Base-by-base conservation (phyloP, 768 basidiomycete genomes). In the Hypholoma sublateritium region DNA sequence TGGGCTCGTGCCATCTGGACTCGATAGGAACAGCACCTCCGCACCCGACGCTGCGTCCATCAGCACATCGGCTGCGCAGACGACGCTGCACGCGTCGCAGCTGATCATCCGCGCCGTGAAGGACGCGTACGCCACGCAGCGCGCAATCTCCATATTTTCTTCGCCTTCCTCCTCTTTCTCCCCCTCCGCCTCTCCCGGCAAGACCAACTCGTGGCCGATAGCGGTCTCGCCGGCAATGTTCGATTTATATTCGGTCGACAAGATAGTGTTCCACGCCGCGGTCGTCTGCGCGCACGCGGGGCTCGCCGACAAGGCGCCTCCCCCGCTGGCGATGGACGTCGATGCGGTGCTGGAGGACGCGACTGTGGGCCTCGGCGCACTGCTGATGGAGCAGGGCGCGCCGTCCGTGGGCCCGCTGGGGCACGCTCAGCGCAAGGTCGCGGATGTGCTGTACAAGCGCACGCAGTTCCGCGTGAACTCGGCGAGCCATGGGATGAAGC, bases 41-140 rank as follows among this genome's bases (percentile, higher is more conserved):
- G 34, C 57, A 28, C 32, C 34, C 5, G 50, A 22, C 28, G 25
- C 46, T 6, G 14, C 16, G 21, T 19, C 49, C 16, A 42, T 50
- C 25, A 53, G 36, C 39, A 32, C 53, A 28, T 24, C 57, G 24
- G 54, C 85, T 1, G 76, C 79, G 13, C 75, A 81, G 36, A 82
- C 84, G 34, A 80, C 80, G 28, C 75, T 88, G 39, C 81, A 80
- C 52, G 88, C 91, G 1, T 87, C 88, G 9, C 88, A 89, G 62
- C 69, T 71, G 2, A 80, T 91, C 55, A 74, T 91, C 35, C 77
- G 77, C 55, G 82, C 86, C 0, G 73, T 77, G 39, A 74, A 73
- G 54, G 59, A 53, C 11, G 43, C 43, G n/a, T 53, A 53, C 13
- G 51, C 6, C 7, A 32, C 51, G 24, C 51, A 42, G 75, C 42